These are phyloP conservation scores for Macrophomina pseudophaseolina DNA, from an alignment of 2,329 filamentous ascomycete genomes.

Conservation along the genomic window DNA sequence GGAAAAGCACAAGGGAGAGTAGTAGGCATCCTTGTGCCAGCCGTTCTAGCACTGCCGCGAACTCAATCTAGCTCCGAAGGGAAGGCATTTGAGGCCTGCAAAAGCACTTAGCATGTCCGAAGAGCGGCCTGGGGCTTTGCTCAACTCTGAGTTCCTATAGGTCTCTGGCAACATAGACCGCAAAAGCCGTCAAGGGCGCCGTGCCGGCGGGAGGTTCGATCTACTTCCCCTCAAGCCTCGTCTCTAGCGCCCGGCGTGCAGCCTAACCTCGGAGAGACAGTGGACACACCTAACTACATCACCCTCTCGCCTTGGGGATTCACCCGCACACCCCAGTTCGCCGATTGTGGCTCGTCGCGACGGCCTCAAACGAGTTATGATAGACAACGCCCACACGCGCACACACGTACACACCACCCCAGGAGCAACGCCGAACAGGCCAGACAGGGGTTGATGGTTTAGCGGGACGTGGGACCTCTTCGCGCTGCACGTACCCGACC, in stretches of 20 bases:
- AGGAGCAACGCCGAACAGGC: conserved; percentile 7
- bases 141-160: neutral
- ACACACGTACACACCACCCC: neutral
- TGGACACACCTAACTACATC: neutral
- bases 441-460: conserved; percentile 6
- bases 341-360: conserved; percentile 3
- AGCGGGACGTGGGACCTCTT: neutral
- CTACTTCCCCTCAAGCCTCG: neutral
- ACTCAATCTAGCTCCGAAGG: conserved; percentile 1
- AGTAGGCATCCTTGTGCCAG: neutral
- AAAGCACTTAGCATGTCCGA: conserved; percentile 5
- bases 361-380: conserved; percentile 12
- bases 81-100: conserved; percentile 3
- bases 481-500: conserved; percentile 4
- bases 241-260: conserved; percentile 14
- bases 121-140: neutral
- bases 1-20: neutral
- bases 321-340: neutral
- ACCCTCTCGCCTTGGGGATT: neutral
- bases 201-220: neutral
- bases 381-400: conserved; percentile 4
- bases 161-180: neutral
- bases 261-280: conserved; percentile 16
- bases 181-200: conserved; percentile 1
- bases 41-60: conserved; percentile 6